Evolutionary conservation across 495 filamentous ascomycete genomes (phyloP).

Genomic region (Daldinia loculata): DNA sequence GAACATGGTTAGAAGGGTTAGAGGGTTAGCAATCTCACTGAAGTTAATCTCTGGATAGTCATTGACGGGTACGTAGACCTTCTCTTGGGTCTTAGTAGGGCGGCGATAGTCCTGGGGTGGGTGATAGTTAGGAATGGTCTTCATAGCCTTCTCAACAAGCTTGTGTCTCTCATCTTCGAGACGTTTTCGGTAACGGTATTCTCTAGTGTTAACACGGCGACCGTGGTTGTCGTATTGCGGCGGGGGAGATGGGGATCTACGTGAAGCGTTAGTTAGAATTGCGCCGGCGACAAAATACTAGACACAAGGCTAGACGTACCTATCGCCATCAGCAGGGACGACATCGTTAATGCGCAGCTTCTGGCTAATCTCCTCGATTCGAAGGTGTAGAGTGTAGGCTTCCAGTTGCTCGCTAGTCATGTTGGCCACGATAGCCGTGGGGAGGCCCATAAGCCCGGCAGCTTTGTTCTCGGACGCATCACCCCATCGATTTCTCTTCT

Average conservation of each 20-base stretch:
- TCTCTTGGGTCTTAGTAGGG: constrained; percentile 99
- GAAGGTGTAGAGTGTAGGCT: constrained; percentile 92
- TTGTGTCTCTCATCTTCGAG: constrained; percentile 99
- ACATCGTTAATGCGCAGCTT: constrained; percentile 99
- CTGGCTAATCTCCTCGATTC: constrained; percentile 98
- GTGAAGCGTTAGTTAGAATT: constrained; percentile 22
- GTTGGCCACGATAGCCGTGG: constrained; percentile 92
- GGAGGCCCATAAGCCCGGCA: constrained; percentile 95
- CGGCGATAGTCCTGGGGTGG: constrained; percentile 97
- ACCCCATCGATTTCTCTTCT: constrained; percentile 98
- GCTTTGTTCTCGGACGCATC: constrained; percentile 97
- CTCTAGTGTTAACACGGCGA: constrained; percentile 96
- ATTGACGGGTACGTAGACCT: constrained; percentile 99
- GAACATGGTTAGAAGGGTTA: constrained; percentile 76
- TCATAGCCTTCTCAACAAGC: constrained; percentile 96
- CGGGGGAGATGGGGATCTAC: constrained; percentile 90
- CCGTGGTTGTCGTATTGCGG: constrained; percentile 99
- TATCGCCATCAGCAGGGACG: constrained; percentile 90
- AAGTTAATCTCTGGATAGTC: constrained; percentile 99
- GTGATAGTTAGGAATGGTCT: constrained; percentile 97
- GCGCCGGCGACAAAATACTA: neutral
- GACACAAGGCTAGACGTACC: constrained; percentile 63
- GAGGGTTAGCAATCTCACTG: constrained; percentile 99
- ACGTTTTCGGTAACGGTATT: constrained; percentile 95
- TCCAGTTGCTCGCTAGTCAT: constrained; percentile 99